These are phyloP conservation scores for Babjeviella inositovora DNA, from an alignment of 805 yeast genomes.

Conservation along the genomic window DNA sequence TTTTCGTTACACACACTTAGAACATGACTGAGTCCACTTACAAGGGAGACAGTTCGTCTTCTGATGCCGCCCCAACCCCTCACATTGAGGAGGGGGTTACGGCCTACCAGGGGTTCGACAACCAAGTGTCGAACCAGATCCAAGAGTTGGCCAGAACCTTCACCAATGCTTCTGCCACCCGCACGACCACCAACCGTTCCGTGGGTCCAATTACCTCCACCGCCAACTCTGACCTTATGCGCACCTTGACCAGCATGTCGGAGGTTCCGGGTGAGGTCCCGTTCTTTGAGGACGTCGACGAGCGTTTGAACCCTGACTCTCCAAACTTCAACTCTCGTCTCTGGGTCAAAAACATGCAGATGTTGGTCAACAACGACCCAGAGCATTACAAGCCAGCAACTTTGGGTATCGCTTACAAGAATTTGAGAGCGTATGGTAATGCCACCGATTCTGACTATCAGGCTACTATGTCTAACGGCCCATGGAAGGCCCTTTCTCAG, in stretches of 20 bases:
- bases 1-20: too few species aligned
- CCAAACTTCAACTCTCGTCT: slow-evolving; percentile 42
- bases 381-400: slow-evolving; percentile 45
- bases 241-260: slow-evolving; percentile 30
- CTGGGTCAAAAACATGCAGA: slow-evolving; percentile 54
- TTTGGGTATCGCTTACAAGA: slow-evolving; percentile 10
- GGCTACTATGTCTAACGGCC: slow-evolving; percentile 17
- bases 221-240: too few species aligned
- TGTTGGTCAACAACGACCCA: slow-evolving; percentile 32
- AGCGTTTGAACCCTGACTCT: slow-evolving; percentile 40
- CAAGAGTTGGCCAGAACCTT: slow-evolving; percentile 25
- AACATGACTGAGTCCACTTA: too few species aligned
- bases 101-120: slow-evolving; percentile 23
- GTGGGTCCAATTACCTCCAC: slow-evolving; percentile 1
- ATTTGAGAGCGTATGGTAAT: slow-evolving; percentile 17
- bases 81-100: too few species aligned
- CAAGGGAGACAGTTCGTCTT: too few species aligned
- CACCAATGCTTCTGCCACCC: slow-evolving; percentile 7
- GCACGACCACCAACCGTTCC: too few species aligned
- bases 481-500: slow-evolving; percentile 11
- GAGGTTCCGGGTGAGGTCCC: slow-evolving; percentile 32
- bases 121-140: slow-evolving; percentile 12
- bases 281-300: slow-evolving; percentile 11
- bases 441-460: slow-evolving; percentile 20
- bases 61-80: too few species aligned